phyloP scores from a whole-genome alignment of 495 filamentous ascomycete species.

The Penicillium chermesinum region DNA sequence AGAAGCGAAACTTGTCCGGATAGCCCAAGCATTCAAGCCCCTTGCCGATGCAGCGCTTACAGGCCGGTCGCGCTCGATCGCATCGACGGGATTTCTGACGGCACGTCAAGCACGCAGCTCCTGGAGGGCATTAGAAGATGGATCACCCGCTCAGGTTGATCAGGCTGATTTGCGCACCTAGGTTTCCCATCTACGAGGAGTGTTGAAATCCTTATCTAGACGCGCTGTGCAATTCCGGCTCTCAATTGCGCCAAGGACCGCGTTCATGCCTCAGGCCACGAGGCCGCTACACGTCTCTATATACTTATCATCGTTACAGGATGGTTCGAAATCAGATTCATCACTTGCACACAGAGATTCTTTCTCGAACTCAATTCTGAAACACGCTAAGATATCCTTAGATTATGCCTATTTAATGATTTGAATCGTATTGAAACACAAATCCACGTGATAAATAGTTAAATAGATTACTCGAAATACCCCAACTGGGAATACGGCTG shows the following conservation, averaged over 20 bases:
- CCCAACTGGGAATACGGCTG: background rate
- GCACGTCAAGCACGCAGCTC: conserved; percentile 20
- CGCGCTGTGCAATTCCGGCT: too few relatives aligned
- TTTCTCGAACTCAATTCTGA: background rate
- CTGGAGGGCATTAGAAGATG: too few relatives aligned
- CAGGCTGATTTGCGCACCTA: too few relatives aligned
- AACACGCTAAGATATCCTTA: background rate
- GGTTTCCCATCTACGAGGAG: too few relatives aligned
- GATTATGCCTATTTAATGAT: background rate
- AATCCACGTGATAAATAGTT: background rate
- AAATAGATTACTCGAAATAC: background rate
- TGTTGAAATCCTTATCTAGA: too few relatives aligned
- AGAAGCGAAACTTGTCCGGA: conserved; percentile 38
- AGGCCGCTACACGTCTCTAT: too few relatives aligned
- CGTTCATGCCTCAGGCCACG: too few relatives aligned
- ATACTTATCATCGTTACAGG: too few relatives aligned
- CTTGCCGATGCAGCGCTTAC: conserved; percentile 17
- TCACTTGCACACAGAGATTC: background rate
- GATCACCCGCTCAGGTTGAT: too few relatives aligned
- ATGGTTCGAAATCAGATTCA: background rate
- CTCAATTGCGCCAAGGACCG: too few relatives aligned
- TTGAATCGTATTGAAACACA: background rate
- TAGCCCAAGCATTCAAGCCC: conserved; percentile 30
- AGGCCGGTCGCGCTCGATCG: conserved; percentile 18
- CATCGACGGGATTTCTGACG: conserved; percentile 20